These are phyloP conservation scores for Globisporangium camurandrum DNA, from an alignment of 352 stramenopile species.

Conservation along the genomic window DNA sequence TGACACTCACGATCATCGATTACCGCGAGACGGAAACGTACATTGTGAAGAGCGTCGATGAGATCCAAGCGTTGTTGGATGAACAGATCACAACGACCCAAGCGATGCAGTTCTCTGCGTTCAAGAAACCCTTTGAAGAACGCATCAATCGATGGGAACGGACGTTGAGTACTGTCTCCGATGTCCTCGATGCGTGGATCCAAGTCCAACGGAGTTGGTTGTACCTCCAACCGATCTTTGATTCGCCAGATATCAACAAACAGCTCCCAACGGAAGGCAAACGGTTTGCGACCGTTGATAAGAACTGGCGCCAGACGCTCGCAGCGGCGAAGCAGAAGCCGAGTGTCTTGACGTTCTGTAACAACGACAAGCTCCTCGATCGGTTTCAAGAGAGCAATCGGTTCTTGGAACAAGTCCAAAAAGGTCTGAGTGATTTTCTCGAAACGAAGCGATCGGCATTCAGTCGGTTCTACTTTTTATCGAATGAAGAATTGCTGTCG, in stretches of 20 bases:
- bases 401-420: slow-evolving; percentile 94
- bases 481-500: slow-evolving; percentile 92
- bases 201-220: slow-evolving; percentile 92
- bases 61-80: slow-evolving; percentile 90
- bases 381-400: slow-evolving; percentile 91
- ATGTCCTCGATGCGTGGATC: slow-evolving; percentile 93
- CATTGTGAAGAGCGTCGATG: slow-evolving; percentile 92
- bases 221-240: slow-evolving; percentile 95
- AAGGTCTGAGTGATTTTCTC: slow-evolving; percentile 92
- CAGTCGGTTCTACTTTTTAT: slow-evolving; percentile 93
- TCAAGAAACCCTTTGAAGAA: slow-evolving; percentile 94
- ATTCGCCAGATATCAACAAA: slow-evolving; percentile 95
- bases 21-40: slow-evolving; percentile 92
- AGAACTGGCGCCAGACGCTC: slow-evolving; percentile 92
- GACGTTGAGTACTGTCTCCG: slow-evolving; percentile 84
- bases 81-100: slow-evolving; percentile 95
- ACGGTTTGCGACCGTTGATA: slow-evolving; percentile 92
- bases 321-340: slow-evolving; percentile 78
- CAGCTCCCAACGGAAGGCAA: slow-evolving; percentile 92
- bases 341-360: slow-evolving; percentile 87
- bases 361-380: slow-evolving; percentile 89
- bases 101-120: slow-evolving; percentile 93
- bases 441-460: slow-evolving; percentile 93
- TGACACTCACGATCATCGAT: slow-evolving; percentile 81
- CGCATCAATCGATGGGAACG: slow-evolving; percentile 89